These are phyloP conservation scores for Hippophae tibetana DNA, from an alignment of 306 rosid species.

Conservation along the genomic window DNA sequence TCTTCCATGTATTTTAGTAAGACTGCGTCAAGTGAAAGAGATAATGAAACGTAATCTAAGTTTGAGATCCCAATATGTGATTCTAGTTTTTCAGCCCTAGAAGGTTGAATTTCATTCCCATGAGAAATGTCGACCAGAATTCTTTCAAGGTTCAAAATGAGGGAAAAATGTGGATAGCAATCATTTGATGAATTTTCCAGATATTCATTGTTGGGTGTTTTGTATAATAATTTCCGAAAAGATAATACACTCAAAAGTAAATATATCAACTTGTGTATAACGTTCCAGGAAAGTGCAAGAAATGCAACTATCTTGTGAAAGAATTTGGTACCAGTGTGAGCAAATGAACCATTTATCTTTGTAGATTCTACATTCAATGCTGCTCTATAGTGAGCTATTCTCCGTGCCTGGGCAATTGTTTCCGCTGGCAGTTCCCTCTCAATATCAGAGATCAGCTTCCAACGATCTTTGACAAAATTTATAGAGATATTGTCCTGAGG, in stretches of 20 bases:
- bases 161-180: conserved; percentile 31
- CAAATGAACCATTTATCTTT: conserved; percentile 13
- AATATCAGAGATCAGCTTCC: conserved; percentile 52
- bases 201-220: conserved; percentile 31
- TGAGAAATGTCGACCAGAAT: conserved; percentile 38
- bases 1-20: conserved; percentile 35
- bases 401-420: conserved; percentile 70
- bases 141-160: conserved; percentile 54
- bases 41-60: conserved; percentile 34
- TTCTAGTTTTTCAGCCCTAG: conserved; percentile 38
- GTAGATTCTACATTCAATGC: conserved; percentile 32
- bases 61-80: conserved; percentile 42
- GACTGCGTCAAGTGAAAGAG: conserved; percentile 39
- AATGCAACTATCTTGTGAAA: conserved; percentile 25
- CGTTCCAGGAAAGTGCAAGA: conserved; percentile 38
- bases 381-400: conserved; percentile 74
- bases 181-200: conserved; percentile 28
- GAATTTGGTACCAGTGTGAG: conserved; percentile 18
- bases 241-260: conserved; percentile 21
- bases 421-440: conserved; percentile 70
- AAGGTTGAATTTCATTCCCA: conserved; percentile 36
- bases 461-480: conserved; percentile 38
- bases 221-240: conserved; percentile 20
- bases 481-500: conserved; percentile 30
- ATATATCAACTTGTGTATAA: conserved; percentile 24